These are phyloP conservation scores for Przewalskia tangutica DNA, from an alignment of 257 asterid species.

Conservation along the genomic window DNA sequence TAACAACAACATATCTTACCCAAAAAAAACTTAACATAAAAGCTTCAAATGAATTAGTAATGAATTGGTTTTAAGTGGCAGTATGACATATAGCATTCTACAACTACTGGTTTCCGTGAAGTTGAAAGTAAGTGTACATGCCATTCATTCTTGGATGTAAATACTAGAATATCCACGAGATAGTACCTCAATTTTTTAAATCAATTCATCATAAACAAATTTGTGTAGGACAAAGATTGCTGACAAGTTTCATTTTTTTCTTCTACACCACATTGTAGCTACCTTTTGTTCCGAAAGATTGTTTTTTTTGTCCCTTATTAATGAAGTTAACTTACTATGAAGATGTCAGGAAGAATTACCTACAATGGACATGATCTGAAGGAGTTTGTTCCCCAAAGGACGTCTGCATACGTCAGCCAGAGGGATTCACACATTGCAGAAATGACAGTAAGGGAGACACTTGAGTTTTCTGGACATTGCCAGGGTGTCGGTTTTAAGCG, in stretches of 20 bases:
- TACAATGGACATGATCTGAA: slow-evolving; percentile 55
- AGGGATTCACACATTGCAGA: slow-evolving; percentile 65
- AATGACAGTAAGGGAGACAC: slow-evolving; percentile 78
- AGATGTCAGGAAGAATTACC: slow-evolving; percentile 61
- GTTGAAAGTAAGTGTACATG: not conserved
- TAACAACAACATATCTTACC: too few relatives aligned
- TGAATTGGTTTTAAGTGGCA: not conserved
- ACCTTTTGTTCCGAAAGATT: not conserved
- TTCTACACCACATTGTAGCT: not conserved
- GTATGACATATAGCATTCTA: not conserved
- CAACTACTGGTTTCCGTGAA: not conserved
- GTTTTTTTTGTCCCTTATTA: slow-evolving; percentile 9
- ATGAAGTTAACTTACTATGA: slow-evolving; percentile 30
- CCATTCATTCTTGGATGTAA: not conserved
- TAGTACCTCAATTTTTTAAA: not conserved
- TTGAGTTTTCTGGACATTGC: slow-evolving; percentile 57
- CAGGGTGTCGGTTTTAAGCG: slow-evolving; percentile 59
- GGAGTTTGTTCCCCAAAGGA: slow-evolving; percentile 67
- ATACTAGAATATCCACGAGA: not conserved
- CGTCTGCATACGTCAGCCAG: slow-evolving; percentile 61
- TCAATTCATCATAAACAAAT: not conserved
- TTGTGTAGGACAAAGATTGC: not conserved
- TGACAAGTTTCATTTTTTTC: not conserved
- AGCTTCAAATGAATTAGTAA: not conserved
- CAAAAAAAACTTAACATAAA: not conserved